phyloP scores from a whole-genome alignment of 1,284 basidiomycete species.

The Cryptococcus sp. region DNA sequence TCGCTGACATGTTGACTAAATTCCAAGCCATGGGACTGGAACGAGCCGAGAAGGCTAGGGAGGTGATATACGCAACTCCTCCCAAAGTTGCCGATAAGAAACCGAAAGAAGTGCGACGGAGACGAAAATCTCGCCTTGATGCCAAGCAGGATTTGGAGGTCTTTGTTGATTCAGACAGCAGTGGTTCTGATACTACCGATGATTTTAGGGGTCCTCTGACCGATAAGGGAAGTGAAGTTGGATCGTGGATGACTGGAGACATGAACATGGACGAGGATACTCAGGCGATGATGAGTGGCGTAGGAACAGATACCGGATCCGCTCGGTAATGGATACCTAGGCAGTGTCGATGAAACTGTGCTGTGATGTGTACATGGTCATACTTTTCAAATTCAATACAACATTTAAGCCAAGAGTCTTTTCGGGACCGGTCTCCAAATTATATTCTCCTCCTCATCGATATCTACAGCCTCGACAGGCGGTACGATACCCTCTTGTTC shows the following conservation, averaged over 20 bases:
- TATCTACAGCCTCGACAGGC: slow-evolving; percentile 32
- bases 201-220: background rate
- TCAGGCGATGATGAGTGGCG: background rate
- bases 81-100: background rate
- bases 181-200: background rate
- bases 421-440: slow-evolving; percentile 14
- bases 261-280: background rate
- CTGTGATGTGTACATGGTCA: too few relatives aligned
- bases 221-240: background rate
- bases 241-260: background rate
- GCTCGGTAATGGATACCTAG: too few relatives aligned
- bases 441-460: slow-evolving; percentile 22
- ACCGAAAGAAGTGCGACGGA: background rate
- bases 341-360: too few relatives aligned
- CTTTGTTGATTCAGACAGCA: background rate
- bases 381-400: too few relatives aligned
- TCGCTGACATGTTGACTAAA: background rate
- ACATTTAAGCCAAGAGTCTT: slow-evolving; percentile 9
- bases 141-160: background rate
- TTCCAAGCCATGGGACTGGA: background rate
- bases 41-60: background rate
- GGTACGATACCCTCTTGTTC: slow-evolving; percentile 11
- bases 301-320: background rate
- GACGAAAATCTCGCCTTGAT: too few relatives aligned
- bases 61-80: background rate